Evolutionary conservation across 768 basidiomycete species (phyloP), one percentile per base, ranked within the genome.

Genomic region (Tylopilus balloui): DNA sequence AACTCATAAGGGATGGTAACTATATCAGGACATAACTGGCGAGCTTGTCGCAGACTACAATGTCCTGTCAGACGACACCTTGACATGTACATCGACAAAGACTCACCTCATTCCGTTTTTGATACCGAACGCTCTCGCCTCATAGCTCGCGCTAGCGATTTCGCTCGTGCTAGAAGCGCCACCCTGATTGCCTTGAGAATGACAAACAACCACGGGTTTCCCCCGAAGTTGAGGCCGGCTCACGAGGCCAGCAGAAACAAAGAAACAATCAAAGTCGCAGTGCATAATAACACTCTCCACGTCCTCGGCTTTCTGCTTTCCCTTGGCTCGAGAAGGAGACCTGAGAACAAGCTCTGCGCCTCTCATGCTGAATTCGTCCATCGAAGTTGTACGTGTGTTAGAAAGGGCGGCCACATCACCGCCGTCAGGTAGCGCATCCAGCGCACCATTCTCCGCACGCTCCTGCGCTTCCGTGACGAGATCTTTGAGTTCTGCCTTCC

Each of bases 191-290:
- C 85, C 85, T 60, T 92, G 90, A 8, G 93, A 92, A 68, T 99
- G 96, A 61, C 96, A 99, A 0, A 99, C 96, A 0, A 95, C 93
- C 9, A 87, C 84, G 0, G 96, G 91, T 63, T 88, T 91, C 1
- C 93, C 92, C 45, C 80, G 80, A 38, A 96, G 68, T 51, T 95
- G 79, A 0, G 92, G 90, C 2, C 92, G 75, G 49, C 76, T 81
- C 2, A 89, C 74, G 43, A 94, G 69, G 0, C 92, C 91, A n/a
- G 86, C 95, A 1, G 89, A 84, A 11, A 97, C 94, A 62, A 99
- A 99, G 74, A 97, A 98, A 54, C 86, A 92, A 61, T 99, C 96
- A 55, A 98, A 97, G 65, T 93, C 91, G 56, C 88, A 90, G 59
- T 93, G 91, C 88, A 93, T 89, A 59, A 92, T 86, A 10, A 88